Base-by-base conservation (phyloP, 352 stramenopile species). In the Thalassiosira exigua region DNA sequence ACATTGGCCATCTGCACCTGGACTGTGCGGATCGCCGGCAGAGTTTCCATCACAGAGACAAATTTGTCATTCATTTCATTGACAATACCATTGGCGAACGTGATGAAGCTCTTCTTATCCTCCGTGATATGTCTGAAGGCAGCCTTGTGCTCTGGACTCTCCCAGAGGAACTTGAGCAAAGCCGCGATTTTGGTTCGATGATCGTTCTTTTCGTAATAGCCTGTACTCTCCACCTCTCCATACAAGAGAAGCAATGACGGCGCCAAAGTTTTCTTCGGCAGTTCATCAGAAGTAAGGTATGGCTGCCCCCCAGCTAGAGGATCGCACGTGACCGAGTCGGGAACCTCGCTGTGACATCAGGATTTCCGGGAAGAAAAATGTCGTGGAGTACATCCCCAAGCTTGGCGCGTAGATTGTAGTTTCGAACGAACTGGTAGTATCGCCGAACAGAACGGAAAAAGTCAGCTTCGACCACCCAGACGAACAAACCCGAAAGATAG, bases 51-150 rank as follows among this genome's bases (percentile, higher is more conserved):
- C 3, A 97, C 96, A 81, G 94, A 95, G 0, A 95, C 97, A 32
- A 99, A 96, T 30, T 98, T 83, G 33, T 94, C 91, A 79, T 99
- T 99, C 69, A 98, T 99, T 84, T 99, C 96, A 85, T 99, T 99
- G 82, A 99, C 98, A 69, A 99, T 94, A 14, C 97, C 97, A 75
- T 99, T 98, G 4, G 97, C 96, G 89, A 99, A 99, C 73, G 97
- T 98, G 65, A 98, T 95, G 74, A 99, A 99, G 41, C 88, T 95
- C 12, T 94, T 85, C 69, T 94, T 91, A 74, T 98, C 95, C 69
- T 95, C 86, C 2, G 96, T 95, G 71, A 99, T 98, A 26, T 88
- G 77, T 44, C 95, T 86, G 78, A 99, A 99, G 3, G 97, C 96
- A 7, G 93, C 74, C 69, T 97, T 97, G 86, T 99, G 97, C 24